Conservation (phyloP, 768 basidiomycete genomes). For the Fibroporia radiculosa region DNA sequence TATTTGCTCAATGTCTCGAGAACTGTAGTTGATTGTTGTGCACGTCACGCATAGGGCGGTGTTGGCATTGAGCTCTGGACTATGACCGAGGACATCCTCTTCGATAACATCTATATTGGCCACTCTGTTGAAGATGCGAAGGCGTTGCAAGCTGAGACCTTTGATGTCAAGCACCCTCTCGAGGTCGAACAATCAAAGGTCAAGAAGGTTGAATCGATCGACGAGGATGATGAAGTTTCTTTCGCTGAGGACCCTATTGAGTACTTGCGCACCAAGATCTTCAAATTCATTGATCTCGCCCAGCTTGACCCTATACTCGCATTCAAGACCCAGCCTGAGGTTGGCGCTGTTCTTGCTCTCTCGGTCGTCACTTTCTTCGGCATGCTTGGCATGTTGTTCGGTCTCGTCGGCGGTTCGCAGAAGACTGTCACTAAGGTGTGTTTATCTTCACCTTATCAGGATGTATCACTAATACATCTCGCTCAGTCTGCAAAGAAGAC, state of each 20-base stretch:
- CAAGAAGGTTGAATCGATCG: constrained; percentile 31
- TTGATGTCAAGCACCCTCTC: constrained; percentile 78
- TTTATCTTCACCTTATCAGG: neutral
- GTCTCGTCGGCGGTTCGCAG: constrained; percentile 66
- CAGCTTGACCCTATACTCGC: constrained; percentile 72
- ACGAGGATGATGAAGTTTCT: constrained; percentile 37
- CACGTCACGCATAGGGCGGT: constrained; percentile 51
- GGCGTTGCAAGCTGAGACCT: constrained; percentile 79
- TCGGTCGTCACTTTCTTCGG: constrained; percentile 75
- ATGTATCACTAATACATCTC: neutral
- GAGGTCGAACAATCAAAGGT: constrained; percentile 33
- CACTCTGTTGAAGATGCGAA: constrained; percentile 85
- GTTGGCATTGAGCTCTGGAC: constrained; percentile 99
- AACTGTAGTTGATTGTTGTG: neutral
- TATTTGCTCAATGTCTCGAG: neutral
- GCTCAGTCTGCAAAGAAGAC: constrained; percentile 69
- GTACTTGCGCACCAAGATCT: constrained; percentile 72
- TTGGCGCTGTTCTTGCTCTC: constrained; percentile 68
- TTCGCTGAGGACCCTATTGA: constrained; percentile 72
- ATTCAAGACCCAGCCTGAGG: constrained; percentile 84
- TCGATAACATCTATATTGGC: constrained; percentile 91
- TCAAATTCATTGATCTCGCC: constrained; percentile 73
- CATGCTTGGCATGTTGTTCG: constrained; percentile 74
- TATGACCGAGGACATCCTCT: constrained; percentile 94
- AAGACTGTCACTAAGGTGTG: constrained; percentile 68